Conservation (phyloP, 108 stramenopile genomes). For the Mediolabrus comicus region DNA sequence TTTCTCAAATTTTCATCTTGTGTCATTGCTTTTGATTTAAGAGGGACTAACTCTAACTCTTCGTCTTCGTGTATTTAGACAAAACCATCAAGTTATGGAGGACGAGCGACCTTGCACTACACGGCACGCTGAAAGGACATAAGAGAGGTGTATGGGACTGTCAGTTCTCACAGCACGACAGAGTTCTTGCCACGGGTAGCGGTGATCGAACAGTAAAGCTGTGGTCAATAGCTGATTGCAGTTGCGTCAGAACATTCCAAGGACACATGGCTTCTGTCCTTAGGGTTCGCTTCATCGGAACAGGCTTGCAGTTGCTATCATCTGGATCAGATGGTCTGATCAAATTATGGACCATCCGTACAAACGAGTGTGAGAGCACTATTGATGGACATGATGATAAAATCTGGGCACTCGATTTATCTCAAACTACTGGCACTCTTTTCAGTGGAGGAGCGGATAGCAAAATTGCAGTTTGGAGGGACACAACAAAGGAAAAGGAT, state of each 20-base stretch:
- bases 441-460: constrained; percentile 94
- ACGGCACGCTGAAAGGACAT: constrained; percentile 91
- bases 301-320: constrained; percentile 87
- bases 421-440: constrained; percentile 56
- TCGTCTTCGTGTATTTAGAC: too few relatives aligned
- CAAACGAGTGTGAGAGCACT: constrained; percentile 93
- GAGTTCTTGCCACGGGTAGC: constrained; percentile 90
- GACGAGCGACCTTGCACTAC: constrained; percentile 70
- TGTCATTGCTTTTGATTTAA: too few relatives aligned
- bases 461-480: constrained; percentile 88
- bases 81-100: constrained; percentile 92
- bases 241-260: constrained; percentile 91
- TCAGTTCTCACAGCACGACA: constrained; percentile 91
- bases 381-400: constrained; percentile 91
- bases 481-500: constrained; percentile 85
- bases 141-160: constrained; percentile 96
- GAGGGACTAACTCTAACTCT: too few relatives aligned
- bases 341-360: constrained; percentile 94
- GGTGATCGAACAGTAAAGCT: constrained; percentile 94
- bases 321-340: constrained; percentile 93
- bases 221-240: constrained; percentile 90
- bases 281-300: constrained; percentile 73
- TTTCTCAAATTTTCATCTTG: too few relatives aligned
- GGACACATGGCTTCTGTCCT: constrained; percentile 93
- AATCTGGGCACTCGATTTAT: constrained; percentile 92